Base-by-base conservation (phyloP, 2,329 filamentous ascomycete genomes). In the Tolypocladium ophioglossoides region DNA sequence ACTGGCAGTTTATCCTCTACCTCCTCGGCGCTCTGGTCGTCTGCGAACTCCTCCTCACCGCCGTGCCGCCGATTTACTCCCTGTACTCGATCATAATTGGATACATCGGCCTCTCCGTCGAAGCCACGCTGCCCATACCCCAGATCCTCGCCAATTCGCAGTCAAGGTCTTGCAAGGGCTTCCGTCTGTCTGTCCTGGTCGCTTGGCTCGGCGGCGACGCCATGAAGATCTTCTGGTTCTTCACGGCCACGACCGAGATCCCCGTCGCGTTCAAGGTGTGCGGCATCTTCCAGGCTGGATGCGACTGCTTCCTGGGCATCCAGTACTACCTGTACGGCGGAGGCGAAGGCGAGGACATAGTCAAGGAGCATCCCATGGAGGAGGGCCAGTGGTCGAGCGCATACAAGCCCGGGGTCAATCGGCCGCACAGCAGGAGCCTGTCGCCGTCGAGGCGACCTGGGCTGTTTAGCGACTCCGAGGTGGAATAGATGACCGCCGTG, bases 141-240 rank as follows among this genome's bases (percentile, higher is more conserved):
- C 89, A 95, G 70, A 84, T 94, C 34, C 65, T 89, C 50, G 74
- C 86, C 46, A 94, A 94, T 66, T 75, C 79, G 58, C 78, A 80
- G 37, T 78, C 81, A 5, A 76, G 79, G 56, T 89, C 87, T 2
- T 90, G 86, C 74, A 86, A 83, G 67, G 89, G 89, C 7, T 90
- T 95, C 70, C 79, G 89, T 18, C 65, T 90, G 12, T 89, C 85
- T 8, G 84, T 95, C 5, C 73, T 94, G 55, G 80, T 77, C 32
- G 90, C 85, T 67, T 95, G 89, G 89, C 74, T 95, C 52, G 72
- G 86, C 3, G 89, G 89, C 57, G 89, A 95, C 69, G 76, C 80
- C 10, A 90, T 94, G 84, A 95, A 95, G 77, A 87, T 92, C 78
- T 87, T 90, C 64, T 86, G 83, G 83, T 94, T 92, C 73, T 86